Base-by-base conservation (phyloP, 1,284 basidiomycete genomes). In the Apiotrichum montevideense region DNA sequence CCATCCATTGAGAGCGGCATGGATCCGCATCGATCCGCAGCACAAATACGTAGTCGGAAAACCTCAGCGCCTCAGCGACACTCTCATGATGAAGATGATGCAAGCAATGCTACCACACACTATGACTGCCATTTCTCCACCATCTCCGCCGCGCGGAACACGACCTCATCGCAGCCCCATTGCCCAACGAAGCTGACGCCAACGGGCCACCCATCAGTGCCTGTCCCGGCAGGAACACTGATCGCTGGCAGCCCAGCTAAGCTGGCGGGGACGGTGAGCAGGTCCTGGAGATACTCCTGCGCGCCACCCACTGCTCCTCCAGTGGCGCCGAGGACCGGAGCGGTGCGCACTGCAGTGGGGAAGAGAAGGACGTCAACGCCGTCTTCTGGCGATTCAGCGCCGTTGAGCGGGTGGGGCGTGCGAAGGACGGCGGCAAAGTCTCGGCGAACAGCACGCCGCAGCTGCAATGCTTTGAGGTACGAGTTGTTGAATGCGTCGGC, bases 401-500 rank as follows among this genome's bases (percentile, higher is more conserved):
- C 40, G n/a, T 44, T 47, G 2, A 67, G 66, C 11, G 70, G 67
- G 52, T 71, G 66, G 3, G 80, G 78, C 1, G 81, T 72, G 1
- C 80, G 77, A 72, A 97, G 90, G 29, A 86, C 82, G 0, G 70
- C 65, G 63, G 87, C 79, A 65, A 93, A 95, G 66, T 97, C 93
- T 3, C 80, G 66, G 61, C 84, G 82, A 52, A 98, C 78, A 6
- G 82, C 75, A 44, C 82, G 80, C 1, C 95, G 84, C 21, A 97
- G 82, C 15, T 85, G 81, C 59, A 93, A 87, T 0, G 96, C 93
- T 77, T 95, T 89, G 3, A 98, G 81, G 72, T 93, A 98, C 73
- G 95, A 97, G 71, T 96, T 97, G 77, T 98, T 88, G 71, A 94
- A 96, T 13, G 91, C 92, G 62, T 91, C 90, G 14, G 93, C 91